Conservation (phyloP, 805 yeast species). For the Crinitomyces ghanaensis region DNA sequence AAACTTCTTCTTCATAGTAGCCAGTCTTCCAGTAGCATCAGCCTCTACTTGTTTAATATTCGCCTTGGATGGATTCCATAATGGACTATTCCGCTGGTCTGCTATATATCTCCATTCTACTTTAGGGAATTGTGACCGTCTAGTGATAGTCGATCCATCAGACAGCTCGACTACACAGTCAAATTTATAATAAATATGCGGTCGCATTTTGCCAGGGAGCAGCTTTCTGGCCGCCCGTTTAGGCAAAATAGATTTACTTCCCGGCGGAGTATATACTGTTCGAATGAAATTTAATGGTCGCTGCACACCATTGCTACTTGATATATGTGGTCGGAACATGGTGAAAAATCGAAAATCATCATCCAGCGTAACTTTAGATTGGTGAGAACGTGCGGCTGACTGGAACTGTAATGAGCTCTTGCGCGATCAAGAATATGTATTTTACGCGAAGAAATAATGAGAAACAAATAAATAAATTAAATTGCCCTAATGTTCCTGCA, state of each 20-base stretch:
- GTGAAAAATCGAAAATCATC: background rate
- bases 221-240: constrained; percentile 20
- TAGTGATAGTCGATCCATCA: constrained; percentile 80
- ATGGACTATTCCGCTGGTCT: constrained; percentile 76
- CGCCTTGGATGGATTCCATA: constrained; percentile 83
- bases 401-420: no score
- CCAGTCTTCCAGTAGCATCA: constrained; percentile 70
- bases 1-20: constrained; percentile 27
- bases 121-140: constrained; percentile 83
- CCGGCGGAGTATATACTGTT: constrained; percentile 13
- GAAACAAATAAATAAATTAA: no score
- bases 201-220: constrained; percentile 69
- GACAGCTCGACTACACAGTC: constrained; percentile 81
- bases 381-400: no score
- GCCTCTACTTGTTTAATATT: constrained; percentile 66
- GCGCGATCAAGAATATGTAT: no score
- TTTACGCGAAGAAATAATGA: no score
- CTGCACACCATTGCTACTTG: no score
- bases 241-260: constrained; percentile 10
- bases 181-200: constrained; percentile 85
- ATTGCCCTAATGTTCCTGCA: no score
- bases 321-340: background rate
- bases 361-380: no score
- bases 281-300: no score
- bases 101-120: constrained; percentile 73